Conservation (phyloP, 192 early-diverging fungal species). For the Podochytrium sp. region DNA sequence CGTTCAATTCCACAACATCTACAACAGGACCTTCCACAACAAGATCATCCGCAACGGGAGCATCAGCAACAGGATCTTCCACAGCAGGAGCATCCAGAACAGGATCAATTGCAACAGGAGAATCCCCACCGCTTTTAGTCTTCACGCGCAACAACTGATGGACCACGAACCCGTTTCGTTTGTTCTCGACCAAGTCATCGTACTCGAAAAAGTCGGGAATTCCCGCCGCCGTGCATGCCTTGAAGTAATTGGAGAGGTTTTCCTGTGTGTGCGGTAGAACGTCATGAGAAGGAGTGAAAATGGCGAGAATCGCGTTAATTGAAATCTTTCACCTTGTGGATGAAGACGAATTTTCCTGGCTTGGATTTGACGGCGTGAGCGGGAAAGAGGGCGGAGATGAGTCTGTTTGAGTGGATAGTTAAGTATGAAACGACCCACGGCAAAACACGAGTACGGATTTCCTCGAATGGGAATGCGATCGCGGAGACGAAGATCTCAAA, state of each 20-base stretch:
- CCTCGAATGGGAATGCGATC: background rate
- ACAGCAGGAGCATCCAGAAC: too few relatives aligned
- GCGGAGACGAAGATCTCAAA: background rate
- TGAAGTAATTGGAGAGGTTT: constrained; percentile 13
- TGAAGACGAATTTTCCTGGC: constrained; percentile 26
- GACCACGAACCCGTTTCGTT: background rate
- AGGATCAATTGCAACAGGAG: background rate
- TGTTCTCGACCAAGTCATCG: constrained; percentile 28
- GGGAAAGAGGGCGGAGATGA: constrained; percentile 12
- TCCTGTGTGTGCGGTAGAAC: background rate
- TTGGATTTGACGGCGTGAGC: constrained; percentile 14
- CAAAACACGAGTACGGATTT: too few relatives aligned
- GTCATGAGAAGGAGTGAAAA: background rate
- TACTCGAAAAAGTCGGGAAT: constrained; percentile 9
- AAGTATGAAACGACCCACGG: too few relatives aligned
- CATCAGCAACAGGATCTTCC: too few relatives aligned
- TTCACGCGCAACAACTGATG: background rate
- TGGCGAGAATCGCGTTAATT: background rate
- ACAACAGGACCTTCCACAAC: too few relatives aligned
- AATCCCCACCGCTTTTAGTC: background rate
- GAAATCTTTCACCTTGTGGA: constrained; percentile 17
- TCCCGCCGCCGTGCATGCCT: constrained; percentile 13
- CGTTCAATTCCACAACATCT: too few relatives aligned
- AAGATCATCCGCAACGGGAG: too few relatives aligned
- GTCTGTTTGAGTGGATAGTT: background rate